phyloP scores from a whole-genome alignment of 495 filamentous ascomycete genomes.

The Neurospora intermedia region DNA sequence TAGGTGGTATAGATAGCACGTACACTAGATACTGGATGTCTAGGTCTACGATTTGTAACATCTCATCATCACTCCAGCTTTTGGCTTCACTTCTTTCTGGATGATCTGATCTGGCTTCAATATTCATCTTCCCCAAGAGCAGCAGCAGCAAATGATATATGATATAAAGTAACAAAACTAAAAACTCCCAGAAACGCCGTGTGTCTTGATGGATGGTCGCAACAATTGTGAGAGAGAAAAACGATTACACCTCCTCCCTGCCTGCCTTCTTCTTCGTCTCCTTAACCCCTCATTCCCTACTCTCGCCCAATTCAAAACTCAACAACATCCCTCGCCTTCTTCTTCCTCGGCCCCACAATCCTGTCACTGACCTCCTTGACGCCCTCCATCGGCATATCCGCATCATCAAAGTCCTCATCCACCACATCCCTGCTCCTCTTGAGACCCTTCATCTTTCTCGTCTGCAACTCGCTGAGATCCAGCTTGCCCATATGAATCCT shows the following conservation, averaged over 20 bases:
- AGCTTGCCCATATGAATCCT: slow-evolving; percentile 87
- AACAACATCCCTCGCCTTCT: slow-evolving; percentile 1
- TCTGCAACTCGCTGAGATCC: slow-evolving; percentile 80
- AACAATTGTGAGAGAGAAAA: background rate
- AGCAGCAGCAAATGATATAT: background rate
- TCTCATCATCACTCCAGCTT: background rate
- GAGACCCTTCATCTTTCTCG: slow-evolving; percentile 97
- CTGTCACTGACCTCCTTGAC: slow-evolving; percentile 6
- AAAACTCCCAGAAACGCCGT: background rate
- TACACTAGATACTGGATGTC: no score
- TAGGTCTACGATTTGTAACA: no score
- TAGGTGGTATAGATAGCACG: no score
- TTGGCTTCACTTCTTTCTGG: background rate
- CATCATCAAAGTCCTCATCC: slow-evolving; percentile 21
- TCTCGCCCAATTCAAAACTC: background rate
- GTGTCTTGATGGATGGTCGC: background rate
- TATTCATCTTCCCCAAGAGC: background rate
- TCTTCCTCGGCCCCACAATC: slow-evolving; percentile 12
- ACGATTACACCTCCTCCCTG: background rate
- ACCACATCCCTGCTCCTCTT: slow-evolving; percentile 63
- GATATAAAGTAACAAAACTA: background rate
- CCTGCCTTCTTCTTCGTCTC: background rate
- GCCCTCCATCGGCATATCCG: background rate
- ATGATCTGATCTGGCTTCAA: background rate
- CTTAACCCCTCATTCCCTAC: background rate